Evolutionary conservation across 1,284 basidiomycete species (phyloP).

Genomic region (Ustilago sp.): DNA sequence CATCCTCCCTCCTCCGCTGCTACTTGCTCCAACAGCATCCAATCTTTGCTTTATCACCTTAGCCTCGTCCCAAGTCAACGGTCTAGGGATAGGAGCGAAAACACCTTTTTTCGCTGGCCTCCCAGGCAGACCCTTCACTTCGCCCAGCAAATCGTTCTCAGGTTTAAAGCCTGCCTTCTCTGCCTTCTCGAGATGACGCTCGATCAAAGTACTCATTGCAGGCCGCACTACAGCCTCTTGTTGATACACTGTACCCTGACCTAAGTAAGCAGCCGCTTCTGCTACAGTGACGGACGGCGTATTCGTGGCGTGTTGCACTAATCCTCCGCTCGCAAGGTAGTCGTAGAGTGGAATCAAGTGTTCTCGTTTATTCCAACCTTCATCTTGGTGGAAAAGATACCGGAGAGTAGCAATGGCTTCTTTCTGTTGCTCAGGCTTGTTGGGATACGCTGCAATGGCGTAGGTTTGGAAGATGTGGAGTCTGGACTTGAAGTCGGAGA

Average conservation of each 20-base stretch:
- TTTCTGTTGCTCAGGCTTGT: not conserved
- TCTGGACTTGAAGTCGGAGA: not conserved
- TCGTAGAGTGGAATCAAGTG: constrained; percentile 4
- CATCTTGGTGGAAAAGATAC: constrained; percentile 1
- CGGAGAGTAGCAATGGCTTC: constrained; percentile 12
- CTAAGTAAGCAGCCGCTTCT: not conserved
- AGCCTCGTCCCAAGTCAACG: not conserved
- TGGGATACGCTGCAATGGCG: not conserved
- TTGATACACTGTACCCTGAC: not conserved
- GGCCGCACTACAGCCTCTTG: not conserved
- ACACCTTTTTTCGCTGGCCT: no score
- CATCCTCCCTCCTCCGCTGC: no score
- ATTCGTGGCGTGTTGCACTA: not conserved
- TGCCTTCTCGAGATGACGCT: not conserved
- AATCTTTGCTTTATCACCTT: not conserved
- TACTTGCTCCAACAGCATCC: no score
- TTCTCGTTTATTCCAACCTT: not conserved
- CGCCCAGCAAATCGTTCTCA: no score
- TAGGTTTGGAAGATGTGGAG: constrained; percentile 13
- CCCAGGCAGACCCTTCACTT: no score
- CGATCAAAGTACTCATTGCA: not conserved
- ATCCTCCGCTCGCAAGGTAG: constrained; percentile 14
- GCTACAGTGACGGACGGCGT: not conserved
- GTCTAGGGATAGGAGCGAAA: not conserved
- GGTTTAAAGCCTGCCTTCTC: not conserved